These are phyloP conservation scores for Phlebiopsis gigantea DNA, from an alignment of 768 basidiomycete genomes.

Conservation along the genomic window DNA sequence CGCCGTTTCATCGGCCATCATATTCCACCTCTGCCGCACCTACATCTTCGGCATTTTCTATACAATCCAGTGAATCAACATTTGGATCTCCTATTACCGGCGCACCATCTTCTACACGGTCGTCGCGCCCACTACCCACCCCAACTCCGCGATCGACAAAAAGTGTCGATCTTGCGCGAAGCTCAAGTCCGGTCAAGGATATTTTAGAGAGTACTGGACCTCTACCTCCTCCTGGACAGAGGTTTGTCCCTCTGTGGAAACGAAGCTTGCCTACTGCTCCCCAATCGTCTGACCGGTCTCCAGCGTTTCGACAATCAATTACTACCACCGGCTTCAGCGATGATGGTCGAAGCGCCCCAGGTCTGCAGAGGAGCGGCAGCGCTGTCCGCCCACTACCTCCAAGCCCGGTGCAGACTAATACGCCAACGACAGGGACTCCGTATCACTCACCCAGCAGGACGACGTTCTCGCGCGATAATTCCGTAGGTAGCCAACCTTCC, in stretches of 20 bases:
- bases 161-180: slow-evolving; percentile 12
- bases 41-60: slow-evolving; percentile 1
- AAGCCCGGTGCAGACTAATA: slow-evolving; percentile 4
- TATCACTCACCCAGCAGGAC: slow-evolving; percentile 3
- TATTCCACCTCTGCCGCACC: neutral
- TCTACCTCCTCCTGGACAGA: slow-evolving; percentile 18
- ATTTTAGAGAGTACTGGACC: slow-evolving; percentile 1
- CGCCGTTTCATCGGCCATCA: slow-evolving; percentile 9
- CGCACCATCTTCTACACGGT: neutral
- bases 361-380: slow-evolving; percentile 16
- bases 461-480: neutral
- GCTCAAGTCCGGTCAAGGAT: slow-evolving; percentile 13
- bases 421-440: neutral
- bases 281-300: slow-evolving; percentile 7
- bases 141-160: slow-evolving; percentile 16
- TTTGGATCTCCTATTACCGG: neutral
- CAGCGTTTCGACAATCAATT: slow-evolving; percentile 1
- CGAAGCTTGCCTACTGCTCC: slow-evolving; percentile 27
- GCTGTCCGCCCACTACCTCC: slow-evolving; percentile 15
- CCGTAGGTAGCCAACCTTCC: neutral
- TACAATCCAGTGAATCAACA: neutral
- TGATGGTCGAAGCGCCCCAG: slow-evolving; percentile 3
- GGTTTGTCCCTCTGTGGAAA: slow-evolving; percentile 41
- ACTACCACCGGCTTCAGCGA: neutral
- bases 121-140: slow-evolving; percentile 19